Evolutionary conservation across 768 basidiomycete genomes (phyloP), one percentile per base, ranked within the genome.

Genomic region (Tephrocybe sp.): DNA sequence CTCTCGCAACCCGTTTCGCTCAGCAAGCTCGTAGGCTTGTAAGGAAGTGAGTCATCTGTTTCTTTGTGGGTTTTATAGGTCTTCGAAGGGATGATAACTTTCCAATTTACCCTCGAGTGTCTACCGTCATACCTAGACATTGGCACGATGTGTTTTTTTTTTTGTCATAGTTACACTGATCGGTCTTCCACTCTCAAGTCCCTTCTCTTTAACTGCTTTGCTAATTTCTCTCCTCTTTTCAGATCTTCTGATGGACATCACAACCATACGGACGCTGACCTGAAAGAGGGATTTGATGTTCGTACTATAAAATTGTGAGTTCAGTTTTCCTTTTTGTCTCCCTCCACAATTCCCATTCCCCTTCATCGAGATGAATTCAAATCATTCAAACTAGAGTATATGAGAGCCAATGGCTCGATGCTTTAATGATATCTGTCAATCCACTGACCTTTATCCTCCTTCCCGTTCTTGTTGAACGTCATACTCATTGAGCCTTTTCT

Each of bases 91-190:
- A 89, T 89, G 87, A 84, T 69, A 51, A 77, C n/a, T 61, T 63
- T 63, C 59, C 66, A 68, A 55, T 55, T 47, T 64, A 65, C 67
- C 61, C 59, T 72, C 69, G 78, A 83, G 83, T 69, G 72, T 74
- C 71, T 66, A 64, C 49, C 65, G 65, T 70, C 60, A 63, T 72
- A 80, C 80, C 79, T 77, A 72, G 74, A 72, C 68, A 63, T 68
- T 66, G 74, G 66, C 62, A 68, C 80, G 55, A 76, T 82, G 86
- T 70, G 74, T 65, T 65, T 64, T 64, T n/a, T n/a, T 74, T 77
- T 74, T 79, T 86, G 88, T 90, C 88, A 90, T 90, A 89, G 88
- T 89, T 89, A 90, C 88, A 85, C 88, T 89, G 88, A 90, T 80
- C 76, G 72, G 79, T 77, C 69, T 59, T 52, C 25, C 31, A n/a